Percentiles rank a stretch among this genome's conserved stretches.
phyloP scores from a whole-genome alignment of 1,284 basidiomycete genomes.

The Athelia psychrophila region DNA sequence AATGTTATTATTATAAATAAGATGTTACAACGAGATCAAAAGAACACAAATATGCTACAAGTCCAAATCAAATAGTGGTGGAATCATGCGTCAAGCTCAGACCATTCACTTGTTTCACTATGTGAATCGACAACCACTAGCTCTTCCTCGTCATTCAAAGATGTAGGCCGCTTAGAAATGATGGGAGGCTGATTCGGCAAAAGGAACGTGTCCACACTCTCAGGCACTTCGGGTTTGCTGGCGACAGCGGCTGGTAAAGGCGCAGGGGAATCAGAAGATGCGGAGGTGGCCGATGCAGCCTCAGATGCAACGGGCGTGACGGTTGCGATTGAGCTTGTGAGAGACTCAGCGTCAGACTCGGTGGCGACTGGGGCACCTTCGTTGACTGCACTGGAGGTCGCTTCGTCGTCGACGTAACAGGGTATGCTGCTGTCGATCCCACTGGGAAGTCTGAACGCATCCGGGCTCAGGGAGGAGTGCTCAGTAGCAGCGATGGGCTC shows the following conservation, averaged over 20 bases:
- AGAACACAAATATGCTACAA: too few species aligned
- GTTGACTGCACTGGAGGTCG: not conserved
- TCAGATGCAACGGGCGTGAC: not conserved
- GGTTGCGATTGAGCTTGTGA: not conserved
- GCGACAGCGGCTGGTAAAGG: not conserved
- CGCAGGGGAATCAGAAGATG: not conserved
- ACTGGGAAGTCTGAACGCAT: too few species aligned
- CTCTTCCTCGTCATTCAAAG: slow-evolving; percentile 1
- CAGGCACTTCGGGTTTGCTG: not conserved
- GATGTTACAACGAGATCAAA: too few species aligned
- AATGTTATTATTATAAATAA: too few species aligned
- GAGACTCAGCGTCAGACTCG: not conserved
- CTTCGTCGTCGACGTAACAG: not conserved
- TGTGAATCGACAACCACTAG: not conserved
- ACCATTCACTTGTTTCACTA: not conserved
- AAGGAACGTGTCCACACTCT: not conserved
- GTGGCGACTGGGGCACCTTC: not conserved
- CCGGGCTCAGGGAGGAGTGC: not conserved
- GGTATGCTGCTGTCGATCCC: not conserved
- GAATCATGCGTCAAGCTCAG: not conserved
- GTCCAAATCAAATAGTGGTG: not conserved
- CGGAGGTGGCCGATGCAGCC: too few species aligned
- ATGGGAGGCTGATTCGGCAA: not conserved
- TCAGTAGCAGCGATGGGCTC: too few species aligned
- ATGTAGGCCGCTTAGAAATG: not conserved